Percentiles rank a stretch among this genome's conserved stretches.
Conservation (phyloP, 2,329 filamentous ascomycete genomes). For the Colletotrichum sansevieriae region DNA sequence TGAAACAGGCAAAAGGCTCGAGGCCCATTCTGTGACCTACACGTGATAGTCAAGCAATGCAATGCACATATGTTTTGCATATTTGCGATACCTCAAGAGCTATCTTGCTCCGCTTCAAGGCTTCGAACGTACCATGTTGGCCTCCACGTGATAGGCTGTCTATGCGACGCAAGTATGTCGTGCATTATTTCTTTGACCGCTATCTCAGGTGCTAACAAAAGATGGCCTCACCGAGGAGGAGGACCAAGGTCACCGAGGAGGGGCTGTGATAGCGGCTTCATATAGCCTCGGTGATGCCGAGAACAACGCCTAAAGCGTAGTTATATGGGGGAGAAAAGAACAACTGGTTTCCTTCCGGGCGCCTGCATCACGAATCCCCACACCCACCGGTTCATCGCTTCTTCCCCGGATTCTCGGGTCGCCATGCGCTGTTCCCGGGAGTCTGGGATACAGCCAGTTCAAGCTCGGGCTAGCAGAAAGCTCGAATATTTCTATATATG, state of each 20-base stretch:
- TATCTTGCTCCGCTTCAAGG: conserved; percentile 25
- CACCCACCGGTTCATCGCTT: background rate
- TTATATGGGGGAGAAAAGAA: background rate
- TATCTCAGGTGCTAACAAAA: conserved; percentile 4
- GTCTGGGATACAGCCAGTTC: background rate
- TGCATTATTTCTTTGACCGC: conserved; percentile 21
- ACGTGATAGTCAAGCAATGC: conserved; percentile 37
- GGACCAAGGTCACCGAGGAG: background rate
- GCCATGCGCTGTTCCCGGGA: background rate
- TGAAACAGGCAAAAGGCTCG: conserved; percentile 17
- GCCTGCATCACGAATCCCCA: background rate
- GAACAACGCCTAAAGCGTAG: too few species aligned
- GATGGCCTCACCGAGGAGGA: background rate
- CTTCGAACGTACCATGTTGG: conserved; percentile 2
- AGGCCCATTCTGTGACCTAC: conserved; percentile 39
- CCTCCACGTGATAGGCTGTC: conserved; percentile 35
- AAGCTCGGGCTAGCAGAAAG: background rate
- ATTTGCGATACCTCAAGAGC: conserved; percentile 39
- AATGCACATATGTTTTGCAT: conserved; percentile 42
- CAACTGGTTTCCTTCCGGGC: background rate
- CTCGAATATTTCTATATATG: background rate
- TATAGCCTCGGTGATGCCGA: too few species aligned
- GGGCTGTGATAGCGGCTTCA: too few species aligned
- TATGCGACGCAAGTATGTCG: conserved; percentile 37
- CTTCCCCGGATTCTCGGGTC: background rate